A percentile compares a stretch with the other conserved stretches of the same genome.
phyloP scores from a whole-genome alignment of 129 eudicot genomes.

The Artemisia annua region DNA sequence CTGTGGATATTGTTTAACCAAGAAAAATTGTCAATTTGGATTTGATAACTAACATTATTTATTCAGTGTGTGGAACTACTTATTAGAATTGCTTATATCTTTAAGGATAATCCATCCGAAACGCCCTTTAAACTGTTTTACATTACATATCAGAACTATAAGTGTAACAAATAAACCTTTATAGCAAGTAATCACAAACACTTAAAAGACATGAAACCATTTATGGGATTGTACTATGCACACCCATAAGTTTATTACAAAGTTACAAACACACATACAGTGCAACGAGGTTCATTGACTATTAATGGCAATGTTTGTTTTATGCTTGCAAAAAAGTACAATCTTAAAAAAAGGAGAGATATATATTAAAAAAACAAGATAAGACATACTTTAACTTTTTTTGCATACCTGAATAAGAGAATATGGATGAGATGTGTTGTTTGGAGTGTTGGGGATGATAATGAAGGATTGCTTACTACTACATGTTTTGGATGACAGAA shows the following conservation, averaged over 20 bases:
- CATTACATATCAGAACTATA: too few species aligned
- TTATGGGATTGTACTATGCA: conserved; percentile 9
- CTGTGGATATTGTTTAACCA: background rate
- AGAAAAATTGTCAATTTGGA: conserved; percentile 1
- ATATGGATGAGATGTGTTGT: conserved; percentile 14
- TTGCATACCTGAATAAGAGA: conserved; percentile 29
- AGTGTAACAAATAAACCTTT: too few species aligned
- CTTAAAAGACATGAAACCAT: conserved; percentile 14
- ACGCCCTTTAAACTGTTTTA: too few species aligned
- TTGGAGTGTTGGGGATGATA: conserved; percentile 18
- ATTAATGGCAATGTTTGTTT: background rate
- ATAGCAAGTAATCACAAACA: too few species aligned
- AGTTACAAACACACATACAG: too few species aligned
- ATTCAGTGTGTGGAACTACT: too few species aligned
- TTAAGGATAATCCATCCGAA: too few species aligned
- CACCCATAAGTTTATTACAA: too few species aligned
- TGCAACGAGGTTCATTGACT: conserved; percentile 6
- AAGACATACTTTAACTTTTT: background rate
- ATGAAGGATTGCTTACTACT: conserved; percentile 18
- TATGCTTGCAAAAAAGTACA: conserved; percentile 15
- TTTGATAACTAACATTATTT: background rate
- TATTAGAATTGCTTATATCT: too few species aligned
- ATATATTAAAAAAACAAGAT: background rate
- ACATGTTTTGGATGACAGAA: conserved; percentile 11
- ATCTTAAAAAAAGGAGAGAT: conserved; percentile 16